Conservation (phyloP, 2,329 filamentous ascomycete genomes). For the Dactylellina haptotyla region DNA sequence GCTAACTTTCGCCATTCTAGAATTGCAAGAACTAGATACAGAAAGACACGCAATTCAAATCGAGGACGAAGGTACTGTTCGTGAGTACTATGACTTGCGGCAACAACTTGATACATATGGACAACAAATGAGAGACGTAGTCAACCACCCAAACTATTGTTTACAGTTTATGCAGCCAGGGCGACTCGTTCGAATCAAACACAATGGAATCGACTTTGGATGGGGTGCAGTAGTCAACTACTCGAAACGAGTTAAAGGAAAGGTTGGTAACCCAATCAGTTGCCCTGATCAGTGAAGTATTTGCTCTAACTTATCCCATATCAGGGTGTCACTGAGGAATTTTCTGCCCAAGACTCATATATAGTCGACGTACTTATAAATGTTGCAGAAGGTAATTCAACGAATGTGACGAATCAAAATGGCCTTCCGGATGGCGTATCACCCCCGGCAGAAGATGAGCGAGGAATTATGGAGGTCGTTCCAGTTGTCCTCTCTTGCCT, state of each 20-base stretch:
- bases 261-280: slow-evolving; percentile 62
- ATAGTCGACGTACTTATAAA: slow-evolving; percentile 83
- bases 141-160: slow-evolving; percentile 89
- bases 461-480: slow-evolving; percentile 80
- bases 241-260: slow-evolving; percentile 72
- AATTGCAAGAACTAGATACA: slow-evolving; percentile 80
- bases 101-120: slow-evolving; percentile 84
- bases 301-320: background rate
- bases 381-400: slow-evolving; percentile 69
- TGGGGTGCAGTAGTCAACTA: slow-evolving; percentile 91
- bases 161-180: slow-evolving; percentile 85
- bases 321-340: slow-evolving; percentile 71
- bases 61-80: slow-evolving; percentile 84
- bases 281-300: background rate
- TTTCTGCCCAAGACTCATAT: slow-evolving; percentile 78
- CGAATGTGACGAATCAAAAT: slow-evolving; percentile 70
- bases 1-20: slow-evolving; percentile 61
- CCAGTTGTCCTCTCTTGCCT: slow-evolving; percentile 87
- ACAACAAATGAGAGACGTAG: slow-evolving; percentile 88
- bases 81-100: slow-evolving; percentile 91
- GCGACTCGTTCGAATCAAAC: slow-evolving; percentile 86
- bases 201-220: slow-evolving; percentile 82
- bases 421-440: slow-evolving; percentile 58
- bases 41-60: slow-evolving; percentile 79
- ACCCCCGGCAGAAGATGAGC: slow-evolving; percentile 71